These are phyloP conservation scores for Biscogniauxia mediterranea DNA, from an alignment of 2,329 filamentous ascomycete species.

Conservation along the genomic window DNA sequence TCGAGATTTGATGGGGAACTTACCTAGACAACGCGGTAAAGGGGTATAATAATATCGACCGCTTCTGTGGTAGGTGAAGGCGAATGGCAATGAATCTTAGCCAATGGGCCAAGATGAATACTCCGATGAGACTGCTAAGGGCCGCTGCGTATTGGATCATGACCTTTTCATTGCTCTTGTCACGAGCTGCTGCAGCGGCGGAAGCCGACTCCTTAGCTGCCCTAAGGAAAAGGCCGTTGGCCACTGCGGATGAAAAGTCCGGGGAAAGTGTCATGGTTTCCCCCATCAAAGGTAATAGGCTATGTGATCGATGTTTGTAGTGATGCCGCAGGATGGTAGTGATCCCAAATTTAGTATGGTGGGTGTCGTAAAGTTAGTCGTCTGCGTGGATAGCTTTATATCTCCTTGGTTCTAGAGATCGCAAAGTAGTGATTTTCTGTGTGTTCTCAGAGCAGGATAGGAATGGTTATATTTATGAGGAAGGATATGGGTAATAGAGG, in stretches of 20 bases:
- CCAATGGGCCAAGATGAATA: slow-evolving; percentile 30
- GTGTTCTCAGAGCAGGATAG: neutral
- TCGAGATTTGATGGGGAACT: neutral
- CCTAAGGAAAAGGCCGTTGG: neutral
- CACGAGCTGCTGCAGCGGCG: slow-evolving; percentile 8
- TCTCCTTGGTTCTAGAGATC: neutral
- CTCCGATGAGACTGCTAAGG: slow-evolving; percentile 23
- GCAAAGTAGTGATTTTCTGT: too few relatives aligned
- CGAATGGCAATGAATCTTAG: slow-evolving; percentile 16
- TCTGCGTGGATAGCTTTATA: neutral
- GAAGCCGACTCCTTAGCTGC: neutral
- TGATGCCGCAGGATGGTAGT: neutral
- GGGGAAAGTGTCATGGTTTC: neutral
- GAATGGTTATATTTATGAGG: neutral
- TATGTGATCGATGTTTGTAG: neutral
- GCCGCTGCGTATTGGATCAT: slow-evolving; percentile 22
- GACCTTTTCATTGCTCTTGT: slow-evolving; percentile 14
- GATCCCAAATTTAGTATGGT: neutral
- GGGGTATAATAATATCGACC: slow-evolving; percentile 20
- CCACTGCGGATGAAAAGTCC: neutral
- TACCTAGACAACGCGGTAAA: slow-evolving; percentile 24
- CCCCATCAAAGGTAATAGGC: neutral
- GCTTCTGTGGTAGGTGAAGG: slow-evolving; percentile 12
- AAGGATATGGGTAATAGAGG: neutral
- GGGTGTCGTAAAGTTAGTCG: neutral